phyloP scores from a whole-genome alignment of 2,329 filamentous ascomycete species.

The Neonectria sp. region DNA sequence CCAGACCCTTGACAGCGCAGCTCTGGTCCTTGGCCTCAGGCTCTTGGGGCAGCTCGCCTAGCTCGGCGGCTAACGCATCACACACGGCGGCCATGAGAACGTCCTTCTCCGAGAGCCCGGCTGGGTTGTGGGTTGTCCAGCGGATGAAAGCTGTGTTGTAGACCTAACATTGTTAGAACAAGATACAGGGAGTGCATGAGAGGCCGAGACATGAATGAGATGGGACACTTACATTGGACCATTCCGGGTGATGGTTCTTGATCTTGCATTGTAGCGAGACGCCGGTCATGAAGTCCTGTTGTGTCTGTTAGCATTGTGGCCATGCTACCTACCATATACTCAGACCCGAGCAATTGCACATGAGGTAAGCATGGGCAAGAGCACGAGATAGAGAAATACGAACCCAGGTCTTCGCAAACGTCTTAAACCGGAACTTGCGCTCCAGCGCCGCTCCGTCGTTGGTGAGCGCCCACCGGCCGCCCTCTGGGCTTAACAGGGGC shows the following conservation, averaged over 20 bases:
- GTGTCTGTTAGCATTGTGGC: constrained; percentile 11
- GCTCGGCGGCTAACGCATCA: constrained; percentile 70
- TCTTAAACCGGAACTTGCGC: constrained; percentile 75
- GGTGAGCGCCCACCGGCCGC: constrained; percentile 66
- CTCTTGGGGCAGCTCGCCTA: constrained; percentile 66
- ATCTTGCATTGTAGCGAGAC: constrained; percentile 78
- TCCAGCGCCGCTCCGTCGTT: constrained; percentile 69
- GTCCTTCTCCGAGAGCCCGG: constrained; percentile 76
- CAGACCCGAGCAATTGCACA: neutral
- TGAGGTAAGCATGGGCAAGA: neutral
- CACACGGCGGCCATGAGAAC: constrained; percentile 74
- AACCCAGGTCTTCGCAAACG: constrained; percentile 77
- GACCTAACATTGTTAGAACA: constrained; percentile 61
- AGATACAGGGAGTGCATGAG: neutral
- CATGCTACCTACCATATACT: neutral
- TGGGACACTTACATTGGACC: constrained; percentile 74
- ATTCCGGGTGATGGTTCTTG: constrained; percentile 81
- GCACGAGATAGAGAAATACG: constrained; percentile 42
- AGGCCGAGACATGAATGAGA: neutral
- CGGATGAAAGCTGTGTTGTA: constrained; percentile 80
- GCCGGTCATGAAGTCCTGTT: constrained; percentile 83
- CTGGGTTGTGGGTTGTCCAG: constrained; percentile 80
- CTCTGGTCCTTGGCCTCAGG: constrained; percentile 44
- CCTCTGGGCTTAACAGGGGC: constrained; percentile 58
- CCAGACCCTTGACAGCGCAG: constrained; percentile 60